Conservation (phyloP, 768 basidiomycete species). For the Hortiboletus campestris region DNA sequence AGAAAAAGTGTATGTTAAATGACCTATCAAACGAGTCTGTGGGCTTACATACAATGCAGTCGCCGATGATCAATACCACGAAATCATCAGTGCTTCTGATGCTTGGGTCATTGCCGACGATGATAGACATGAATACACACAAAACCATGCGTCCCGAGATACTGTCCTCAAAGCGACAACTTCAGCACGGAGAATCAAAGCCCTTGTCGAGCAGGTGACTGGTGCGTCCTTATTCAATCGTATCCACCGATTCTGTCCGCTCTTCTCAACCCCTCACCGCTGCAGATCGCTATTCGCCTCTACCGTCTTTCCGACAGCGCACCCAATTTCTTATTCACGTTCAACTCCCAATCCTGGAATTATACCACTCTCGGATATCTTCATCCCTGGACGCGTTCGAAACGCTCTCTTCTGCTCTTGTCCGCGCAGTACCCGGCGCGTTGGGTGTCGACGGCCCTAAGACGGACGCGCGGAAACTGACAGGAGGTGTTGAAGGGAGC, state of each 20-base stretch:
- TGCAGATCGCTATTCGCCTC: conserved; percentile 84
- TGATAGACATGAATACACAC: conserved; percentile 45
- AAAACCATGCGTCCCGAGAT: conserved; percentile 14
- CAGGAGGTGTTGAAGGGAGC: conserved; percentile 80
- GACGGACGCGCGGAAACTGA: conserved; percentile 60
- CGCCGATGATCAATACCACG: conserved; percentile 81
- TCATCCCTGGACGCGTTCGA: conserved; percentile 94
- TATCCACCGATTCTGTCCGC: not conserved
- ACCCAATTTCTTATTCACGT: conserved; percentile 80
- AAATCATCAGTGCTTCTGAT: conserved; percentile 74
- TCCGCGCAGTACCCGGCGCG: conserved; percentile 91
- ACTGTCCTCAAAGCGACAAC: conserved; percentile 66
- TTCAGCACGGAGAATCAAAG: conserved; percentile 80
- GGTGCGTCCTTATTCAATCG: conserved; percentile 42
- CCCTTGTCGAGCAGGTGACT: conserved; percentile 88
- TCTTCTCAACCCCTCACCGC: not conserved
- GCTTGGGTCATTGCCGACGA: conserved; percentile 86
- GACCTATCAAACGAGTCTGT: not conserved
- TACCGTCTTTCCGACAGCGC: conserved; percentile 75
- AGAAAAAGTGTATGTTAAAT: conserved; percentile 72
- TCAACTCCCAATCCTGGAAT: conserved; percentile 80
- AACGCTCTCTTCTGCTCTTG: conserved; percentile 80
- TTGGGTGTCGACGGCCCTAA: conserved; percentile 51
- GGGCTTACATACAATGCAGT: conserved; percentile 47
- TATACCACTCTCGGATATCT: conserved; percentile 74